Base-by-base conservation (phyloP, 345 rosid genomes). In the Salix purpurea region DNA sequence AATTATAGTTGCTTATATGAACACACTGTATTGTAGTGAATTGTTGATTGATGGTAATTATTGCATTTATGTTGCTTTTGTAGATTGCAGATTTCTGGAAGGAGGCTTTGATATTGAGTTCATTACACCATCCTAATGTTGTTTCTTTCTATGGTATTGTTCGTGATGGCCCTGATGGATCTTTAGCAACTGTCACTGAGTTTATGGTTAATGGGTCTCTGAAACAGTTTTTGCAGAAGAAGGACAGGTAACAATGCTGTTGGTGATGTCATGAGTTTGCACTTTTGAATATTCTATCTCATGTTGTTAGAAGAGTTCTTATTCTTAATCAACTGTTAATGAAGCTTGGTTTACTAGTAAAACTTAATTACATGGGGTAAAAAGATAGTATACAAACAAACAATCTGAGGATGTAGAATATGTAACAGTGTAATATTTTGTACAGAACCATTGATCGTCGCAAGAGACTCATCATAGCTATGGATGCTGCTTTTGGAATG, bases 401-500 rank as follows among this genome's bases (percentile, higher is more conserved):
- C 15, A 13, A n/a, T 58, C 16, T 64, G 74, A 50, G 24, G 30
- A 74, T 40, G 44, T 58, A 74, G 66, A 72, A 70, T 76, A 28
- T 70, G 44, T 81, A 77, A 82, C 62, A n/a, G 15, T n/a, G 52
- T 70, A 77, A 66, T 75, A 37, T 68, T 54, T 88, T 79, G 46
- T 60, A 39, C 89, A 96, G 98, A 85, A 96, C 98, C 67, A 96
- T 96, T 72, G 99, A 96, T 81, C 97, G 99, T 70, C 99, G 99
- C 36, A 96, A 96, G 87, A 91, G 99, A 82, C 97, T 96, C 83
- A 93, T 96, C 75, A 91, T 96, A 81, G 97, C 94, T 65, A 96
- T 96, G 99, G 98, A 96, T 79, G 87, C 99, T 28, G 98, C 99
- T 30, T 96, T 96, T 83, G 99, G 99, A 26, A 93, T 96, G 98